Conservation (phyloP, 371 early-diverging fungal species). For the Lichtheimia ramosa region DNA sequence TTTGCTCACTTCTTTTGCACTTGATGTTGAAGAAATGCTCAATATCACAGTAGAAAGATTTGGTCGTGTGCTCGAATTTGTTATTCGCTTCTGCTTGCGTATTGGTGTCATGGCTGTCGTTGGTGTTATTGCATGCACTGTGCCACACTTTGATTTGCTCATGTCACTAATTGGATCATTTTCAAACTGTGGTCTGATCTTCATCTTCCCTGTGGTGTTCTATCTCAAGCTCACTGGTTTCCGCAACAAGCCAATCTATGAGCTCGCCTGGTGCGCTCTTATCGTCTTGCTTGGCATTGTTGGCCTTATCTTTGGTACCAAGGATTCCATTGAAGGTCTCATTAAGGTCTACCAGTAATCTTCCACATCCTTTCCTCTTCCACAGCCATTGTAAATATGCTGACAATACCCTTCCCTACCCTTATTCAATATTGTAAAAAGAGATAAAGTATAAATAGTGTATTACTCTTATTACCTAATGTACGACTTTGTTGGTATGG, state of each 20-base stretch:
- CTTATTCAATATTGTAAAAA: too few relatives aligned
- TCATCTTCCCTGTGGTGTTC: conserved; percentile 80
- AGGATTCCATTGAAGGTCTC: conserved; percentile 62
- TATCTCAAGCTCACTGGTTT: conserved; percentile 76
- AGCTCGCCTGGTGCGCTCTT: conserved; percentile 56
- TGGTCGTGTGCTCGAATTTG: conserved; percentile 48
- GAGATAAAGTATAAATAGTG: too few relatives aligned
- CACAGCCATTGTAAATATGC: too few relatives aligned
- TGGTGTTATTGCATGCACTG: conserved; percentile 63
- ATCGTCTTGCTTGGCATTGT: conserved; percentile 65
- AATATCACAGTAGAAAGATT: conserved; percentile 52
- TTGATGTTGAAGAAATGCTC: conserved; percentile 66
- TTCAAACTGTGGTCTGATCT: conserved; percentile 76
- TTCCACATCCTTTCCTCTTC: too few relatives aligned
- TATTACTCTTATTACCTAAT: too few relatives aligned
- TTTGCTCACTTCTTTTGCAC: conserved; percentile 74
- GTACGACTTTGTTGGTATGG: too few relatives aligned
- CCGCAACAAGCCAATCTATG: conserved; percentile 50
- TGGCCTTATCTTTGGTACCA: conserved; percentile 75
- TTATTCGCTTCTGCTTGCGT: conserved; percentile 59
- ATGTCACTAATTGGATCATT: conserved; percentile 84
- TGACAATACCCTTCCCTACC: too few relatives aligned
- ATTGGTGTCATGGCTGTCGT: conserved; percentile 49
- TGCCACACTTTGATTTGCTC: conserved; percentile 79
- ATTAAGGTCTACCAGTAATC: conserved; percentile 39